Percentiles rank a stretch among this genome's conserved stretches.
These are phyloP conservation scores for Anthracocystis setariae DNA, from an alignment of 1,284 basidiomycete genomes.

Conservation along the genomic window DNA sequence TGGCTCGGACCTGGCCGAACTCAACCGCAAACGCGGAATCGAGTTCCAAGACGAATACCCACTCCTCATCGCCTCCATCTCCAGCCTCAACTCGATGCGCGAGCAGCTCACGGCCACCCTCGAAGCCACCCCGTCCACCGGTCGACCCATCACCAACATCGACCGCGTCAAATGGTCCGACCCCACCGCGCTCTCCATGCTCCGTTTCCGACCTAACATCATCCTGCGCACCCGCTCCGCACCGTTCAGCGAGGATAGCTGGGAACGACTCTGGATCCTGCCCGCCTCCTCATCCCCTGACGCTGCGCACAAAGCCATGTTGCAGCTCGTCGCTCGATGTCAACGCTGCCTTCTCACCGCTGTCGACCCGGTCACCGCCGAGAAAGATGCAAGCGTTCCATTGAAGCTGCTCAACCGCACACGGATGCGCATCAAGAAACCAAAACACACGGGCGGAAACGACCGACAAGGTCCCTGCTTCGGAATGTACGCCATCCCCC, in stretches of 20 bases:
- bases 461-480: constrained; percentile 51
- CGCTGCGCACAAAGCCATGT: constrained; percentile 5
- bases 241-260: constrained; percentile 50
- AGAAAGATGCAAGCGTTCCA: constrained; percentile 49
- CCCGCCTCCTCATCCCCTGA: not conserved
- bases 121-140: not conserved
- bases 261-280: constrained; percentile 51
- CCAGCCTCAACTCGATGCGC: constrained; percentile 36
- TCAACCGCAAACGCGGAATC: constrained; percentile 38
- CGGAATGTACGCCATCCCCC: constrained; percentile 57
- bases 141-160: constrained; percentile 14
- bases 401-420: constrained; percentile 43
- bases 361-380: constrained; percentile 51
- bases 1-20: constrained; percentile 3
- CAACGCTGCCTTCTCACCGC: constrained; percentile 55
- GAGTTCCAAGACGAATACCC: constrained; percentile 62
- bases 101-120: constrained; percentile 32
- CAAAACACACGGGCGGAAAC: constrained; percentile 15
- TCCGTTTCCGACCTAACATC: constrained; percentile 54
- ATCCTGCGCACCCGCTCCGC: constrained; percentile 12
- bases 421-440: constrained; percentile 46
- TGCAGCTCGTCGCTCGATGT: constrained; percentile 55
- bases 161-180: constrained; percentile 17
- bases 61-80: constrained; percentile 47
- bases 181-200: constrained; percentile 24